These are phyloP conservation scores for Martensiomyces pterosporus DNA, from an alignment of 192 early-diverging fungal genomes.

Conservation along the genomic window DNA sequence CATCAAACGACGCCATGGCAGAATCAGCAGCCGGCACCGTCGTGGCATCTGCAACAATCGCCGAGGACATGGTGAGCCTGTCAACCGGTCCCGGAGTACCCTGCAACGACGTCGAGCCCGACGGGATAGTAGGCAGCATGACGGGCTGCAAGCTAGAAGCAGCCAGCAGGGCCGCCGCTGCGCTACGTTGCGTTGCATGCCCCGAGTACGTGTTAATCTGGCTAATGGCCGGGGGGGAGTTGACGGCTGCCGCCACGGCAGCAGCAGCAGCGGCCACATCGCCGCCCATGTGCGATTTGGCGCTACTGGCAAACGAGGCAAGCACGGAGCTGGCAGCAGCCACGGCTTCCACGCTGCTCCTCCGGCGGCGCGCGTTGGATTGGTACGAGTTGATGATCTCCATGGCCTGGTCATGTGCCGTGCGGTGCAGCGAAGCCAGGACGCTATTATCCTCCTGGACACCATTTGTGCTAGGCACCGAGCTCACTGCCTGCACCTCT, in stretches of 20 bases:
- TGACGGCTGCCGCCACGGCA: constrained; percentile 14
- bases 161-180: constrained; percentile 40
- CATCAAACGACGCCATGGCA: constrained; percentile 13
- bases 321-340: constrained; percentile 51
- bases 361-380: constrained; percentile 31
- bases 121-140: constrained; percentile 45
- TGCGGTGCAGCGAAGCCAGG: constrained; percentile 20
- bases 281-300: constrained; percentile 27
- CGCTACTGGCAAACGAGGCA: constrained; percentile 44
- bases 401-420: constrained; percentile 37
- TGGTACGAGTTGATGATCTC: constrained; percentile 48
- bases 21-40: neutral
- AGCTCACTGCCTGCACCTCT: constrained; percentile 8
- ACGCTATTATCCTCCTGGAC: constrained; percentile 4
- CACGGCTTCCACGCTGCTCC: constrained; percentile 48
- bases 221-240: constrained; percentile 8
- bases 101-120: constrained; percentile 32
- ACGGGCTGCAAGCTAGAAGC: constrained; percentile 38
- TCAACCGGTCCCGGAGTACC: constrained; percentile 36
- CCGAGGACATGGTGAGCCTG: constrained; percentile 3
- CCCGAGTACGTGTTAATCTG: constrained; percentile 13
- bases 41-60: constrained; percentile 4
- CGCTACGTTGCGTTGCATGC: constrained; percentile 29
- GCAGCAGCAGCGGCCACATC: constrained; percentile 9
- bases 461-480: constrained; percentile 2